Base-by-base conservation (phyloP, 768 basidiomycete species). In the Lepiota venenata region DNA sequence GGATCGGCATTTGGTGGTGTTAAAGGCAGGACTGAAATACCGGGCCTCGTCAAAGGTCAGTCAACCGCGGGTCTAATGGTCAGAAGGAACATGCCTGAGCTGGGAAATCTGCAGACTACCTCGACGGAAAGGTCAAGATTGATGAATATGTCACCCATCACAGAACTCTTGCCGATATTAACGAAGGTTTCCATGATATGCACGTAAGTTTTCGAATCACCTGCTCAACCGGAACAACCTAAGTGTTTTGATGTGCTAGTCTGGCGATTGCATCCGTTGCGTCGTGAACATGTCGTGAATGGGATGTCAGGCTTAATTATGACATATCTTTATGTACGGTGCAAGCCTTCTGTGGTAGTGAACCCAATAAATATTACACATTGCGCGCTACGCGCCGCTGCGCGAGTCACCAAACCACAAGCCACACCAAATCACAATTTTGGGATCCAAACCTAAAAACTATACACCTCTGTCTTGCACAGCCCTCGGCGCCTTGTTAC, bases 1-100 rank as follows among this genome's bases (percentile, higher is more conserved):
- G 97, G 97, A 41, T 77, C 82, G 35, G 97, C 97, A 2, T 99
- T 98, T 64, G 97, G 97, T 52, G 97, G 97, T 49, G 95, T 99
- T 60, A 98, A 98, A 75, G 97, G 96, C 35, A 84, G 97, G 54
- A 93, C 95, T 15, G 96, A 98, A 71, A 76, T 98, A 39, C 95
- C 95, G 41, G 91, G 91, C 20, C 84, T 98, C 32, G 94, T 98
- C 7, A 85, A 95, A 69, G 91, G 92, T 91, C 56, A 61, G 70
- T 58, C 29, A 40, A 37, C 32, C 16, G 35, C n/a, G 48, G n/a
- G 41, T 40, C 8, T 40, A 32, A 46, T 43, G 9, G 46, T 48
- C 20, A 29, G 55, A 46, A 37, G 35, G 18, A 37, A 20, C 29
- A 48, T 38, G 52, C 50, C 18, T 51, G 36, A 16, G 37, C 38